Conservation (phyloP, 352 stramenopile genomes). For the Phytophthora cryptogea region DNA sequence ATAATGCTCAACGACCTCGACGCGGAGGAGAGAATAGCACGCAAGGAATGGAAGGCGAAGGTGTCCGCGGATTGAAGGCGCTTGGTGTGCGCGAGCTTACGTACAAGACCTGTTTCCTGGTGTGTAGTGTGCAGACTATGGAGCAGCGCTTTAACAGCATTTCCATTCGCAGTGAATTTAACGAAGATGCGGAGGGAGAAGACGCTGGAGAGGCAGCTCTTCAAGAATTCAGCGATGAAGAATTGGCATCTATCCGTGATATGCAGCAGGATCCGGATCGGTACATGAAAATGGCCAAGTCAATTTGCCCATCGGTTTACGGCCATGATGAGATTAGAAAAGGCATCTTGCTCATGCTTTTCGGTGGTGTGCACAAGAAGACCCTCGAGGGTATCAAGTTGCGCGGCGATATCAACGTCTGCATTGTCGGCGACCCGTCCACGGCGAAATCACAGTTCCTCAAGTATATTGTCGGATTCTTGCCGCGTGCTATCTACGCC, state of each 20-base stretch:
- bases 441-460: constrained; percentile 99
- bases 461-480: constrained; percentile 95
- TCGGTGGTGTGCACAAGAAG: constrained; percentile 98
- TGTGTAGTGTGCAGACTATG: constrained; percentile 93
- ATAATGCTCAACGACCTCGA: constrained; percentile 29
- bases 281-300: constrained; percentile 94
- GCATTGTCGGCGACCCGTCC: constrained; percentile 97
- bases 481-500: constrained; percentile 98
- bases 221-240: constrained; percentile 91
- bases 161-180: constrained; percentile 80
- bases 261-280: constrained; percentile 92
- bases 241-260: constrained; percentile 91
- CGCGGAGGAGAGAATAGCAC: constrained; percentile 70
- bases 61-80: constrained; percentile 94
- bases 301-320: constrained; percentile 97
- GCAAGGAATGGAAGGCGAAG: constrained; percentile 85
- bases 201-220: constrained; percentile 28
- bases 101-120: constrained; percentile 98
- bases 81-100: constrained; percentile 97
- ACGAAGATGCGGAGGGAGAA: constrained; percentile 51
- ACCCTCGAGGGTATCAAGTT: constrained; percentile 98
- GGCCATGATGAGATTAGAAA: constrained; percentile 95
- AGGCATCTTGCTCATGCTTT: constrained; percentile 97
- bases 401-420: constrained; percentile 99
- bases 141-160: constrained; percentile 88